These are phyloP conservation scores for Alternaria burnsii DNA, from an alignment of 2,329 filamentous ascomycete species.

Conservation along the genomic window DNA sequence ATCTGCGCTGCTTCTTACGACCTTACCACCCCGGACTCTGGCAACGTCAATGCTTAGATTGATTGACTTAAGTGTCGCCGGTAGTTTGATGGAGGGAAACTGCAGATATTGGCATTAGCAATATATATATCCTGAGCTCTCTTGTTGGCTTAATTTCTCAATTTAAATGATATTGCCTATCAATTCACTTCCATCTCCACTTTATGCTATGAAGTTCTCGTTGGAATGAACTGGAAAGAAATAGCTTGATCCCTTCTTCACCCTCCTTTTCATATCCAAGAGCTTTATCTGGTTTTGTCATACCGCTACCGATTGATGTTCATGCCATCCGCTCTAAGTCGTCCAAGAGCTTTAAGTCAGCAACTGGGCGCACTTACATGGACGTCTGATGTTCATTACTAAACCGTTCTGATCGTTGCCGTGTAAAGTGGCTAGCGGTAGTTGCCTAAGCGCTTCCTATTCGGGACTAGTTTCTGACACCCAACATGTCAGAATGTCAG, in stretches of 20 bases:
- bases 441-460: background rate
- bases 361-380: background rate
- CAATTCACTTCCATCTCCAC: background rate
- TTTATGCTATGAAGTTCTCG: background rate
- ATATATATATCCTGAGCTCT: background rate
- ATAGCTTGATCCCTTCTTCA: background rate
- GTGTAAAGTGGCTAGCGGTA: background rate
- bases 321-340: background rate
- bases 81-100: background rate
- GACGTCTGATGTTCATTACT: background rate
- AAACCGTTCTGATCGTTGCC: background rate
- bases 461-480: background rate
- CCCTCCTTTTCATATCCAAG: background rate
- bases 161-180: background rate
- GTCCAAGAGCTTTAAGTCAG: background rate
- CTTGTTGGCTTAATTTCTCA: background rate
- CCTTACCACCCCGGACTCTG: slow-evolving; percentile 13
- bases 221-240: background rate
- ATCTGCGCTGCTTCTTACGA: slow-evolving; percentile 16
- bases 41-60: background rate
- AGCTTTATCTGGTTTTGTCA: background rate
- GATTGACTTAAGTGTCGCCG: background rate
- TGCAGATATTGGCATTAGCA: background rate
- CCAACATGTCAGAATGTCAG: background rate
- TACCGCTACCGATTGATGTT: background rate